Percentiles rank a stretch among this genome's conserved stretches.
phyloP scores from a whole-genome alignment of 257 asterid species.

The Dorcoceras hygrometricum region DNA sequence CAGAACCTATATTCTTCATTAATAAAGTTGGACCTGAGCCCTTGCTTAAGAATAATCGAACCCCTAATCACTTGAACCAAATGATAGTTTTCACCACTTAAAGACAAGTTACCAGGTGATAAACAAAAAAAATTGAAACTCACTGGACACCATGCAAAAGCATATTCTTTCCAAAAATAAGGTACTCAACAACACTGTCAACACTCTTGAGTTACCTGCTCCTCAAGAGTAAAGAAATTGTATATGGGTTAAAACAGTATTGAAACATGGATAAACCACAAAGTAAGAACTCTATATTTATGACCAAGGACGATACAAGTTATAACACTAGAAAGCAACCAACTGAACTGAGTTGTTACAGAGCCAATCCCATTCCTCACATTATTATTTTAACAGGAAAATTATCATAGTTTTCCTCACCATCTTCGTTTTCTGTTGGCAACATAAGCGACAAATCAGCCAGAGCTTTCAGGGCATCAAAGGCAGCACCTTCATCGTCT shows the following conservation, averaged over 20 bases:
- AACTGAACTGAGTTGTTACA: neutral
- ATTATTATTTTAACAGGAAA: neutral
- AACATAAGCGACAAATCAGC: conserved; percentile 83
- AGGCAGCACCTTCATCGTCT: conserved; percentile 62
- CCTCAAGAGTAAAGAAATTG: neutral
- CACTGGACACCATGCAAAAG: neutral
- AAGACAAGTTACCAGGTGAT: conserved; percentile 8
- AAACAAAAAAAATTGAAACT: conserved; percentile 13
- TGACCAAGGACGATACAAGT: neutral
- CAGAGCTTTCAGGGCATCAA: conserved; percentile 79
- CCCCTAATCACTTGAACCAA: neutral
- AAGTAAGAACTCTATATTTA: neutral
- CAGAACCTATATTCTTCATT: neutral
- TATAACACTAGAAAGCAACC: neutral
- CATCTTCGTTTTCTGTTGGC: conserved; percentile 75
- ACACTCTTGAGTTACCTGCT: neutral
- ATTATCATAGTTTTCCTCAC: conserved; percentile 38
- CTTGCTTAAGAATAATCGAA: too few species aligned
- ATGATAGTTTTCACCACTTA: conserved; percentile 17
- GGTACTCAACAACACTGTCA: neutral
- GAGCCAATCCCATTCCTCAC: neutral
- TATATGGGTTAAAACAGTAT: neutral
- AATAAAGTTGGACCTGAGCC: neutral
- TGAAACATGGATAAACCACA: neutral
- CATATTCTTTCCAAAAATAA: neutral